Evolutionary conservation across 768 basidiomycete species (phyloP).

Genomic region (Mycena venus): DNA sequence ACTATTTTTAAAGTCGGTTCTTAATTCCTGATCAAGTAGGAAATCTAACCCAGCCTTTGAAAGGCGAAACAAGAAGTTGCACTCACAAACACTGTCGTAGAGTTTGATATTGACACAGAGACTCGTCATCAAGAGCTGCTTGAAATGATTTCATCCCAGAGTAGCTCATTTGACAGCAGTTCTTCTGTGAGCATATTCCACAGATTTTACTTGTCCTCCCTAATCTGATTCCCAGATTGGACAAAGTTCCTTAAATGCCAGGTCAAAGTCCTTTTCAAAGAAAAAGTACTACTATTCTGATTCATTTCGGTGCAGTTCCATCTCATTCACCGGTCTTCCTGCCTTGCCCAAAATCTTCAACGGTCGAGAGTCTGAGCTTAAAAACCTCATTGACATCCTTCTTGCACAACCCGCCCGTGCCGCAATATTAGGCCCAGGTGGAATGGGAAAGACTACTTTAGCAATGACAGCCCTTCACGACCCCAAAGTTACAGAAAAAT

Average conservation of each 20-base stretch:
- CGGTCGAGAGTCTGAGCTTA: background rate
- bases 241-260: background rate
- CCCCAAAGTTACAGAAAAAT: background rate
- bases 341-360: background rate
- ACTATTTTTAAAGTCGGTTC: background rate
- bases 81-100: too few species aligned
- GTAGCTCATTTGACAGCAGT: background rate
- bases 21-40: background rate
- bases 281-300: background rate
- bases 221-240: background rate
- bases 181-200: background rate
- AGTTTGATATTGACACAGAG: too few species aligned
- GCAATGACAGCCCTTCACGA: too few species aligned
- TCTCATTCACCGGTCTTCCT: background rate
- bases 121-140: too few species aligned
- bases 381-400: background rate
- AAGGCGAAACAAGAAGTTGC: background rate
- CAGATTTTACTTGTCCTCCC: background rate
- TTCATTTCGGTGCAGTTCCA: background rate
- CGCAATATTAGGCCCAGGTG: too few species aligned
- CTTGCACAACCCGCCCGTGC: background rate
- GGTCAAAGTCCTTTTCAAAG: background rate
- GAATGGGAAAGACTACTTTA: too few species aligned
- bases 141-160: slow-evolving; percentile 1
- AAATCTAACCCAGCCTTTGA: background rate